phyloP scores from a whole-genome alignment of 805 yeast genomes.

The Kazachstania bromeliacearum region DNA sequence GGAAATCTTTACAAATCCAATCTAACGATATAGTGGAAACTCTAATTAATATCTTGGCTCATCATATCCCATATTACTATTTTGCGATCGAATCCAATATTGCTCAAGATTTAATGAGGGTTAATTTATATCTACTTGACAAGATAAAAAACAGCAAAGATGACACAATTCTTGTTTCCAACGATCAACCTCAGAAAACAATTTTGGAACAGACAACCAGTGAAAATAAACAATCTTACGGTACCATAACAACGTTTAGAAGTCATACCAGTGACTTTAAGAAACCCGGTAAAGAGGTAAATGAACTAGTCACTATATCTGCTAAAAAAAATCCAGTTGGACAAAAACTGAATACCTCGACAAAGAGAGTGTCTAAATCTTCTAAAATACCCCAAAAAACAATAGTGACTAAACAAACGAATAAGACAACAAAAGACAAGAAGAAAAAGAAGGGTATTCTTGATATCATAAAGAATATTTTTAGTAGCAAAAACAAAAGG shows the following conservation, averaged over 20 bases:
- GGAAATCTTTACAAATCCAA: constrained; percentile 4
- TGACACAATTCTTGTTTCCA: background rate
- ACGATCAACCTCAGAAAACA: background rate
- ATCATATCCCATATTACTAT: constrained; percentile 14
- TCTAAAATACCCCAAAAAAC: background rate
- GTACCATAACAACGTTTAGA: constrained; percentile 27
- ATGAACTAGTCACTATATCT: background rate
- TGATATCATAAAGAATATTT: constrained; percentile 12
- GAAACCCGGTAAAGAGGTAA: constrained; percentile 2
- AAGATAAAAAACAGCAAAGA: constrained; percentile 4
- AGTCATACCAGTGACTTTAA: constrained; percentile 23
- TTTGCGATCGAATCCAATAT: constrained; percentile 22
- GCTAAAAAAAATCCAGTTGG: background rate
- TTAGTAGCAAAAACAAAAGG: constrained; percentile 10
- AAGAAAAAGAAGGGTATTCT: constrained; percentile 14
- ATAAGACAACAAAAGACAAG: constrained; percentile 4
- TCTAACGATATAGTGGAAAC: constrained; percentile 10
- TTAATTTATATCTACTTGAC: constrained; percentile 16
- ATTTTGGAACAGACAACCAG: constrained; percentile 6
- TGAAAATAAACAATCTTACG: constrained; percentile 20
- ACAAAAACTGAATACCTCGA: background rate
- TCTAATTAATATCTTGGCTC: constrained; percentile 7
- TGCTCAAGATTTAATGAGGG: constrained; percentile 10
- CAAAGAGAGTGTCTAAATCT: background rate
- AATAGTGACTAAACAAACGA: background rate